Base-by-base conservation (phyloP, 768 basidiomycete genomes). In the Boletellus sp. region DNA sequence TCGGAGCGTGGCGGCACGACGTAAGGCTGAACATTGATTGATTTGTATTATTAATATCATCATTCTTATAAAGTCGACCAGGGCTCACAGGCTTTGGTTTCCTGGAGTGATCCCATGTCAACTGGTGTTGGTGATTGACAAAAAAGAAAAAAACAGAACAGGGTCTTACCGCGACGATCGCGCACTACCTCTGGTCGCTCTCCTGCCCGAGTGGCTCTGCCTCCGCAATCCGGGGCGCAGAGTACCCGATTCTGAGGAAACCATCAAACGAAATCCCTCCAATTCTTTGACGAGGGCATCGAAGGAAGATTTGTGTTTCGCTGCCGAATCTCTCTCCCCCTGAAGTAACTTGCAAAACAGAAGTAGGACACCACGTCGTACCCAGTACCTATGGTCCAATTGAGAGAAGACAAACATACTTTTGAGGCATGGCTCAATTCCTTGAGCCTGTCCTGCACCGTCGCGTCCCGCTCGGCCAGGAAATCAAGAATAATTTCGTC, bases 401-500 rank as follows among this genome's bases (percentile, higher is more conserved):
- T 11, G 8, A 20, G 17, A 24, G 36, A 19, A n/a, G 13, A 24
- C 22, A 4, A 24, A 26, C 46, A 33, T 6, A 61, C 60, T 20
- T 49, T 52, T 1, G 48, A 55, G 1, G 40, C 20, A n/a, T 37
- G 48, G 9, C 17, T 26, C 38, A 61, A 39, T 37, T 61, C 60
- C 23, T 55, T 48, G 23, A 61, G 40, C 31, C 36, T 55, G 39
- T 55, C 56, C 39, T 55, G 43, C 12, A 40, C 48, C 4, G 20
- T 37, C 2, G 46, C 53, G 19, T 44, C 20, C 6, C 47, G 43
- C 11, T 58, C 35, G 3, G 60, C 50, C 19, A 61, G 37, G 47
- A 58, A 58, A 24, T 58, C 51, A 6, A 61, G 59, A 43, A 61
- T 24, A 10, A 58, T 19, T n/a, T 61, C 56, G 15, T 49, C 55